These are phyloP conservation scores for Aspergillus steynii DNA, from an alignment of 495 filamentous ascomycete species.

Conservation along the genomic window DNA sequence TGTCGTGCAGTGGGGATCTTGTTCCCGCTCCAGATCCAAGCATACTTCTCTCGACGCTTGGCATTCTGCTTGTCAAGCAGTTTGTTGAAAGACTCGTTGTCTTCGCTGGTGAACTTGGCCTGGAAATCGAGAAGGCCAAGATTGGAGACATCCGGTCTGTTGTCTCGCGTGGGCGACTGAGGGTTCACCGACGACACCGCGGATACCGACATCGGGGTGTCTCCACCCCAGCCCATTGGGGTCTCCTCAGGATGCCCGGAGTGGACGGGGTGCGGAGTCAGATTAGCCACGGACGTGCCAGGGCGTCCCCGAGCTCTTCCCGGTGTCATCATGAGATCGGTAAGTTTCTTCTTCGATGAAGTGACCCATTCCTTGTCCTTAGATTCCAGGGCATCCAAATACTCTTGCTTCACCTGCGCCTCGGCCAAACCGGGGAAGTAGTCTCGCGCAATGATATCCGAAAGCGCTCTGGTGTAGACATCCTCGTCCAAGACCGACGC, in stretches of 20 bases:
- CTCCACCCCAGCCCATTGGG: conserved; percentile 51
- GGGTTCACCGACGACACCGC: conserved; percentile 30
- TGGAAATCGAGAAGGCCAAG: conserved; percentile 86
- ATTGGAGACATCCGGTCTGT: conserved; percentile 67
- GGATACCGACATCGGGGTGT: conserved; percentile 64
- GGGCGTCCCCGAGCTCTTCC: conserved; percentile 46
- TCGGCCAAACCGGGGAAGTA: conserved; percentile 94
- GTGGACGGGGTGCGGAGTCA: conserved; percentile 9
- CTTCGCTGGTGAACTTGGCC: conserved; percentile 90
- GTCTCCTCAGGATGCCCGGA: conserved; percentile 44
- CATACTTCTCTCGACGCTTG: conserved; percentile 76
- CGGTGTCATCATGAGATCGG: conserved; percentile 76
- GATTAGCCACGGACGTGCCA: not conserved
- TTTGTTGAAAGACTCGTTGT: conserved; percentile 94
- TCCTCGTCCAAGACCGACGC: conserved; percentile 91
- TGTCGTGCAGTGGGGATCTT: conserved; percentile 86
- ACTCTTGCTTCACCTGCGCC: conserved; percentile 83
- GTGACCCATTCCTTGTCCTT: conserved; percentile 82
- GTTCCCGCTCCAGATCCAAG: conserved; percentile 86
- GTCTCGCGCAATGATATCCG: conserved; percentile 93
- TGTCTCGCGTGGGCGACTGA: conserved; percentile 34
- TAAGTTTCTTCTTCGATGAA: conserved; percentile 70
- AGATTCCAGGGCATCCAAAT: conserved; percentile 85
- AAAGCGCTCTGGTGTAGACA: conserved; percentile 84
- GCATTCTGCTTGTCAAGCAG: conserved; percentile 89